Evolutionary conservation across 176 grass and related monocot genomes (phyloP).

Genomic region (Paspalum vaginatum): DNA sequence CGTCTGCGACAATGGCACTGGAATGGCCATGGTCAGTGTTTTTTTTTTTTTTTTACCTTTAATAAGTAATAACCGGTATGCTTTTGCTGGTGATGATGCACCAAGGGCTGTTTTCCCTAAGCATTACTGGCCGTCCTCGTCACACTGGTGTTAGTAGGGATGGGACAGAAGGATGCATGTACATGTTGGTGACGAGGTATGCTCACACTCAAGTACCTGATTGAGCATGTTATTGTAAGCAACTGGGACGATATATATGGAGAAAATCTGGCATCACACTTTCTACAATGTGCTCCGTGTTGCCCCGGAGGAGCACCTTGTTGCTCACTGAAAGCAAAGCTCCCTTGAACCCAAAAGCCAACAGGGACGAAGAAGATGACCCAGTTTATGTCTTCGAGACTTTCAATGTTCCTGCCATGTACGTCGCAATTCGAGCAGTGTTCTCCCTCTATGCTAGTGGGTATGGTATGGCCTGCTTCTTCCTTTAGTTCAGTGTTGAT

Average conservation of each 20-base stretch:
- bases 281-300: constrained; percentile 90
- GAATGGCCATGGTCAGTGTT: constrained; percentile 71
- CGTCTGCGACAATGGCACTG: constrained; percentile 81
- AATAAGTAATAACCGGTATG: too few species aligned
- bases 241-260: constrained; percentile 96
- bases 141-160: constrained; percentile 81
- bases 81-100: constrained; percentile 85
- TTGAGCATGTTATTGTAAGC: constrained; percentile 78
- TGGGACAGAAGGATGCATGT: constrained; percentile 82
- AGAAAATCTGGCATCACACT: constrained; percentile 90
- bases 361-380: constrained; percentile 98
- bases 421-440: constrained; percentile 82
- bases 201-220: constrained; percentile 74
- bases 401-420: constrained; percentile 90
- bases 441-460: constrained; percentile 90
- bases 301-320: constrained; percentile 76
- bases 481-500: background rate
- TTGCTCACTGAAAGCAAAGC: constrained; percentile 86
- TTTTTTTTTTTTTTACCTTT: background rate
- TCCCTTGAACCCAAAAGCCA: constrained; percentile 83
- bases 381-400: constrained; percentile 86
- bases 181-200: constrained; percentile 86
- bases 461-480: constrained; percentile 47
- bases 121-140: constrained; percentile 75
- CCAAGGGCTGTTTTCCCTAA: constrained; percentile 87